Percentiles rank a stretch among this genome's conserved stretches.
Evolutionary conservation across 140 eudicot species (phyloP).

Genomic region (Erigeron philadelphicus): DNA sequence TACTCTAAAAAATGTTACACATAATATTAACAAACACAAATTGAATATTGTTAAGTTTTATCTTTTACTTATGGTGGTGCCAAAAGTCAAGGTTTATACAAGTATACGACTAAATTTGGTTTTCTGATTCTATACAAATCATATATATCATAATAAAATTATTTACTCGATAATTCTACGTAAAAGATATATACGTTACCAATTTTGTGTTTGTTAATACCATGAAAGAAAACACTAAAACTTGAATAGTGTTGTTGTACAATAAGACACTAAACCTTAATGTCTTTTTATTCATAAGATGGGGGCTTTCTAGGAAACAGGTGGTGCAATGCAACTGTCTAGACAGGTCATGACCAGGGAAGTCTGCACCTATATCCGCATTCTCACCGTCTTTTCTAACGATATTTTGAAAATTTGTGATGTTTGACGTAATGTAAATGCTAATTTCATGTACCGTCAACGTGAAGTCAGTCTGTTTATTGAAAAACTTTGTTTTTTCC

Average conservation of each 20-base stretch:
- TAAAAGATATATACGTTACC: background rate
- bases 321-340: constrained; percentile 1
- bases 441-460: background rate
- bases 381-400: background rate
- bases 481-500: too few species aligned
- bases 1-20: too few species aligned
- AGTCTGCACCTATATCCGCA: constrained; percentile 18
- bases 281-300: background rate
- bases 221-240: background rate
- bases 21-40: too few species aligned
- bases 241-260: background rate
- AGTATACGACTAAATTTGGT: too few species aligned
- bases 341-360: constrained; percentile 24
- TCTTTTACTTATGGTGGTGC: too few species aligned
- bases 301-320: constrained; percentile 10
- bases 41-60: too few species aligned
- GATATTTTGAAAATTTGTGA: too few species aligned
- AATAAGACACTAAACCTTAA: too few species aligned
- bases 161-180: background rate
- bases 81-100: too few species aligned
- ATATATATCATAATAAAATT: background rate
- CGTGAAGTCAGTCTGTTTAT: background rate
- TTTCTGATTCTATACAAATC: background rate
- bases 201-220: background rate
- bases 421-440: too few species aligned